Evolutionary conservation across 2,329 filamentous ascomycete species (phyloP), one percentile per base, ranked within the genome.

Genomic region (Madurella mycetomatis): DNA sequence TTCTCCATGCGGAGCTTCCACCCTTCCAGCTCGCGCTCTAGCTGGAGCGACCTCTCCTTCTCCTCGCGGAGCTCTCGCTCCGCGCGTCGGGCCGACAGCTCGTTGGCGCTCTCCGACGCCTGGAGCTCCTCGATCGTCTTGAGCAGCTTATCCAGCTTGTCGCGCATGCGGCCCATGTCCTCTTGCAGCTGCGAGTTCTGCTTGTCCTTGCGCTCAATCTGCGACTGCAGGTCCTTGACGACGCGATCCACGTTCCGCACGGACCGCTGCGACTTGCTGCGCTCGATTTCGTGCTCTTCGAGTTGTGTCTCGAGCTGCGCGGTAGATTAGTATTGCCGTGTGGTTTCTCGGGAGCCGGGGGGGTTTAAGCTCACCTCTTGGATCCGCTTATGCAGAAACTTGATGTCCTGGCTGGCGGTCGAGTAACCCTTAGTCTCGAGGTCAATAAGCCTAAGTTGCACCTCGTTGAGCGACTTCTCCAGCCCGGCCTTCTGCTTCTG

Each of bases 341-440:
- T 47, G 31, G 44, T 32, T 51, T 47, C 52, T 48, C 48, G 15
- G 15, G 37, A 18, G 17, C 13, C n/a, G n/a, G 18, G 11, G 16
- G 34, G 45, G 15, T 15, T 12, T 18, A 15, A 25, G 17, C 83
- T 80, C 78, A 95, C 92, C 81, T 97, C 92, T 75, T 96, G 91
- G 61, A 99, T 90, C 48, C 92, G 84, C 67, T 91, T 92, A 72
- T 96, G 89, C 65, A 97, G 73, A 76, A 96, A 97, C 66, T 94
- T 88, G 62, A 97, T 90, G 72, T 97, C 92, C 65, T 96, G 90
- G 70, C 92, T 96, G 19, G 89, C 89, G 61, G 87, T 95, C 17
- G 92, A 94, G 73, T 95, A 97, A 50, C 92, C 91, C 77, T 97
- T 97, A 42, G 94, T 97, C 75, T 99, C 92, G 9, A 97, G 79